These are phyloP conservation scores for Sequoia sempervirens DNA, from an alignment of 75 land plant genomes.

Conservation along the genomic window DNA sequence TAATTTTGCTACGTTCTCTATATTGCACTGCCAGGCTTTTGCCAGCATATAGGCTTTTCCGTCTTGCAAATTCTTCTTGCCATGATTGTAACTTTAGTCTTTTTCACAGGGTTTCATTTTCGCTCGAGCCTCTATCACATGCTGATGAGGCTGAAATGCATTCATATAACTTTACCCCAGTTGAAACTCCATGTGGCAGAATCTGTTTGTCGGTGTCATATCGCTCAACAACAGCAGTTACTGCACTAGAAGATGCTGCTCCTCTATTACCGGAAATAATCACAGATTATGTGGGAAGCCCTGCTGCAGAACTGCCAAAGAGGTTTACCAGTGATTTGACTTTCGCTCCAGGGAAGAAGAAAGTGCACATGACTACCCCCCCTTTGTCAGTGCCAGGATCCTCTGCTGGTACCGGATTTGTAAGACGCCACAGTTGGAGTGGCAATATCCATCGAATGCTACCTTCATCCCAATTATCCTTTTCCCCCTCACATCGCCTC, in stretches of 20 bases:
- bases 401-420: constrained; percentile 32
- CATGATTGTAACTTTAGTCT: constrained; percentile 46
- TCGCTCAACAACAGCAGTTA: constrained; percentile 37
- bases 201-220: constrained; percentile 57
- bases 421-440: constrained; percentile 73
- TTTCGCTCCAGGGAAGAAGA: constrained; percentile 18
- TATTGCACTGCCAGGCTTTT: constrained; percentile 63
- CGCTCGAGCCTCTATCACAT: constrained; percentile 49
- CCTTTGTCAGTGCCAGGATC: constrained; percentile 34
- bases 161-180: constrained; percentile 45
- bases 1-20: constrained; percentile 66
- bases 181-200: constrained; percentile 67
- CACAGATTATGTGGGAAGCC: constrained; percentile 87
- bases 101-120: constrained; percentile 39
- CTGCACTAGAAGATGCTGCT: constrained; percentile 47
- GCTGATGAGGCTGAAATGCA: constrained; percentile 51
- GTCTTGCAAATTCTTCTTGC: constrained; percentile 50
- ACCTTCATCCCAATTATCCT: constrained; percentile 13
- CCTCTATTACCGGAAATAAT: constrained; percentile 62
- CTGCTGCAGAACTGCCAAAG: constrained; percentile 63
- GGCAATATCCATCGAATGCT: constrained; percentile 31
- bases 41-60: constrained; percentile 73
- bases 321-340: constrained; percentile 45
- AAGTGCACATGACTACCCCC: constrained; percentile 33
- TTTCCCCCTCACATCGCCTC: constrained; percentile 16